A percentile compares a stretch with the other conserved stretches of the same genome.
phyloP scores from a whole-genome alignment of 176 grass and related monocot species.

The Oryza brachyantha region DNA sequence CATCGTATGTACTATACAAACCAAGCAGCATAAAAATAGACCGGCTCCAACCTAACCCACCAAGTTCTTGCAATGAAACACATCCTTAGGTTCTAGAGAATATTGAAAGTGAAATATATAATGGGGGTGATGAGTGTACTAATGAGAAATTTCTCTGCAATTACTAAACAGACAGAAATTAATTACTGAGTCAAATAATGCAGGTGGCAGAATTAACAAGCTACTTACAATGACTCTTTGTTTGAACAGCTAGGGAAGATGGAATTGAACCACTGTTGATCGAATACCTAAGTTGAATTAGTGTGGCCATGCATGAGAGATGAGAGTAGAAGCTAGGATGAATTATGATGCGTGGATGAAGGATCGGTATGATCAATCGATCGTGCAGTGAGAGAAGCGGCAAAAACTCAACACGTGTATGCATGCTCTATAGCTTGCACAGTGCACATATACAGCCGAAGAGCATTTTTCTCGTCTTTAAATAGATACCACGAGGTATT shows the following conservation, averaged over 20 bases:
- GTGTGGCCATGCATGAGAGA: background rate
- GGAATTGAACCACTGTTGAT: background rate
- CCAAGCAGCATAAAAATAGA: too few relatives aligned
- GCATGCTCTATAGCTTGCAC: too few relatives aligned
- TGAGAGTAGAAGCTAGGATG: background rate
- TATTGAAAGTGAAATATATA: background rate
- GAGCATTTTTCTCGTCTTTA: too few relatives aligned
- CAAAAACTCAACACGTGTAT: background rate
- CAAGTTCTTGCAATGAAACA: too few relatives aligned
- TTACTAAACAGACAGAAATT: background rate
- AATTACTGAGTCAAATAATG: background rate
- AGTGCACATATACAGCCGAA: too few relatives aligned
- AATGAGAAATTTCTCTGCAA: background rate
- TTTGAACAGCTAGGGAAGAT: background rate
- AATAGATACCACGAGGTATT: too few relatives aligned
- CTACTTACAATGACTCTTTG: background rate
- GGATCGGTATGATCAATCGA: too few relatives aligned
- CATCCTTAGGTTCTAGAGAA: background rate
- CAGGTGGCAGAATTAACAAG: background rate
- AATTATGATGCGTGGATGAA: background rate
- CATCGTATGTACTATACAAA: too few relatives aligned
- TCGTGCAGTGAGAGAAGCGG: too few relatives aligned
- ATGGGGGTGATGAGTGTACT: background rate
- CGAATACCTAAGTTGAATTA: too few relatives aligned
- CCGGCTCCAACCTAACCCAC: too few relatives aligned